phyloP scores from a whole-genome alignment of 2,329 filamentous ascomycete species.

The Bipolaris zeicola region DNA sequence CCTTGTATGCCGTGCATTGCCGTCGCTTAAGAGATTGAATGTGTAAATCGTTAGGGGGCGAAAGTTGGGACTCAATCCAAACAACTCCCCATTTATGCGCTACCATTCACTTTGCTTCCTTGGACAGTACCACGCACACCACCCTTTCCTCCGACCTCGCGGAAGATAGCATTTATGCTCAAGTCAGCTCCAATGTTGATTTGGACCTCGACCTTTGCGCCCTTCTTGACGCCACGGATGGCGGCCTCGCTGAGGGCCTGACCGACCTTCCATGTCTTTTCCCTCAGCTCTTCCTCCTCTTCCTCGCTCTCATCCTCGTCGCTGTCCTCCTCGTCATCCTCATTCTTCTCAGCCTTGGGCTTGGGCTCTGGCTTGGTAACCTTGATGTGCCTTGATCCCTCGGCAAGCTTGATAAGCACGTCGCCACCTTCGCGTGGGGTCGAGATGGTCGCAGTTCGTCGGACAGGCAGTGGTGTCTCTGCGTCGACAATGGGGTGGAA shows the following conservation, averaged over 20 bases:
- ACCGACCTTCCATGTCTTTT: slow-evolving; percentile 92
- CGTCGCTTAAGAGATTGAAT: not conserved
- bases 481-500: slow-evolving; percentile 83
- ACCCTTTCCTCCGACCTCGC: slow-evolving; percentile 86
- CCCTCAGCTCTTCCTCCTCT: slow-evolving; percentile 83
- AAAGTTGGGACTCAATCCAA: not conserved
- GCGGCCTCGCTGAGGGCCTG: slow-evolving; percentile 83
- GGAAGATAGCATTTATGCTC: slow-evolving; percentile 75
- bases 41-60: slow-evolving; percentile 2
- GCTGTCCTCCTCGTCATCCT: slow-evolving; percentile 65
- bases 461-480: slow-evolving; percentile 88
- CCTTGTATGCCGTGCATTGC: not conserved
- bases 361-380: slow-evolving; percentile 86
- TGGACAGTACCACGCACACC: slow-evolving; percentile 55
- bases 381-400: slow-evolving; percentile 90
- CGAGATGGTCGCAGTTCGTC: slow-evolving; percentile 78
- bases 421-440: slow-evolving; percentile 82
- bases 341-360: slow-evolving; percentile 68
- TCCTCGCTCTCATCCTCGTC: slow-evolving; percentile 67
- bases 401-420: slow-evolving; percentile 84
- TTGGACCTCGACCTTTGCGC: slow-evolving; percentile 89
- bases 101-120: slow-evolving; percentile 39
- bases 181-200: slow-evolving; percentile 85
- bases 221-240: slow-evolving; percentile 83
- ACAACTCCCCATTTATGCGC: slow-evolving; percentile 23